These are phyloP conservation scores for Ceratonia siliqua DNA, from an alignment of 306 rosid genomes.

Conservation along the genomic window DNA sequence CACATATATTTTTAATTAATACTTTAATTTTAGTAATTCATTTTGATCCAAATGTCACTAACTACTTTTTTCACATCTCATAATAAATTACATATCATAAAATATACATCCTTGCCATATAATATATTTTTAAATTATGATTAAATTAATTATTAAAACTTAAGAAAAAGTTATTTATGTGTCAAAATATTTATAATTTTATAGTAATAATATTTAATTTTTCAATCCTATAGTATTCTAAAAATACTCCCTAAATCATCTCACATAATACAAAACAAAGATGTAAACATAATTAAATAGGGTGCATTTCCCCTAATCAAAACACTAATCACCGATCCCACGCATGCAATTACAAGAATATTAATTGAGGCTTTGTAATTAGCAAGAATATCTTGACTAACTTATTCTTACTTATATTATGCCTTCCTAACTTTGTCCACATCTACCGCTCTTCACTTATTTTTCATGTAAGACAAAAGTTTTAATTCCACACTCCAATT, in stretches of 20 bases:
- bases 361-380: background rate
- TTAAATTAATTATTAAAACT: no score
- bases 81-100: no score
- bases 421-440: conserved; percentile 19
- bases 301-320: background rate
- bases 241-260: background rate
- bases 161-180: no score
- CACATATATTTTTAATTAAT: no score
- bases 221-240: no score
- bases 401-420: background rate
- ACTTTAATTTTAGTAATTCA: no score
- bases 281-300: background rate
- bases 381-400: conserved; percentile 6
- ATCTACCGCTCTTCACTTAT: background rate
- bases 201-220: no score
- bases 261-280: background rate
- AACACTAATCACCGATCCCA: conserved; percentile 25
- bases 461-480: background rate
- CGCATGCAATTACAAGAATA: background rate
- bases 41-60: no score
- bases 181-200: no score
- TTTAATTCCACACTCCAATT: background rate
- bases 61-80: no score
- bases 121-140: no score
- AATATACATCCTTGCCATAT: no score